Evolutionary conservation across 768 basidiomycete species (phyloP).

Genomic region (Omphalotus guepiniiformis): DNA sequence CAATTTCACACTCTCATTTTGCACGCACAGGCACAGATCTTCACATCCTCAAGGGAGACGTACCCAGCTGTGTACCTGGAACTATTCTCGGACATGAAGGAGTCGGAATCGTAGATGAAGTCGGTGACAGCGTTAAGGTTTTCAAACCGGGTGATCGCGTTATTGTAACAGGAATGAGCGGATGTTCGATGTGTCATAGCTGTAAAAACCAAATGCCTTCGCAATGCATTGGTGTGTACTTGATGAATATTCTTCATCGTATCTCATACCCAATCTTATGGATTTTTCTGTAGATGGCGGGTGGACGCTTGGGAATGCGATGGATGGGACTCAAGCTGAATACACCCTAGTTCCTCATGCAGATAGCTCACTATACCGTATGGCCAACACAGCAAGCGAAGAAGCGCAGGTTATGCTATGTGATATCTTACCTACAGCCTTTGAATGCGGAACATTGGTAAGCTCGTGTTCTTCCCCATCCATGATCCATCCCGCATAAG

Average conservation of each 20-base stretch:
- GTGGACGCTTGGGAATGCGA: slow-evolving; percentile 18
- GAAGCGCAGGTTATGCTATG: slow-evolving; percentile 17
- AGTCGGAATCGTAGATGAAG: slow-evolving; percentile 25
- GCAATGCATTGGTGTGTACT: too few relatives aligned
- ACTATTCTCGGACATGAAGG: slow-evolving; percentile 38
- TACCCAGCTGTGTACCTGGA: slow-evolving; percentile 17
- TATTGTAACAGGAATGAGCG: slow-evolving; percentile 14
- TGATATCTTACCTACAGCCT: slow-evolving; percentile 20
- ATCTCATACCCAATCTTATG: slow-evolving; percentile 7
- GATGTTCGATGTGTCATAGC: slow-evolving; percentile 15
- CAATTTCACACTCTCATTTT: neutral
- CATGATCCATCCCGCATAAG: too few relatives aligned
- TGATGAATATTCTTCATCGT: slow-evolving; percentile 7
- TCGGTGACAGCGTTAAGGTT: slow-evolving; percentile 24
- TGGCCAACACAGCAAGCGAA: slow-evolving; percentile 10
- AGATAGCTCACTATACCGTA: slow-evolving; percentile 12
- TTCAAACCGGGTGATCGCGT: slow-evolving; percentile 28
- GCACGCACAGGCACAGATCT: slow-evolving; percentile 27
- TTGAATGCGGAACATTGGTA: slow-evolving; percentile 20
- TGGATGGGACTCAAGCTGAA: slow-evolving; percentile 20
- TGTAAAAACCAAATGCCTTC: slow-evolving; percentile 13
- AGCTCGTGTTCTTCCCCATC: too few relatives aligned
- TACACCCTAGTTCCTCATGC: slow-evolving; percentile 19
- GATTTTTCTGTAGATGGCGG: slow-evolving; percentile 17
- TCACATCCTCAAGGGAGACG: slow-evolving; percentile 27